Percentiles rank a stretch among this genome's conserved stretches.
These are phyloP conservation scores for Dipteronia dyeriana DNA, from an alignment of 345 rosid genomes.

Conservation along the genomic window DNA sequence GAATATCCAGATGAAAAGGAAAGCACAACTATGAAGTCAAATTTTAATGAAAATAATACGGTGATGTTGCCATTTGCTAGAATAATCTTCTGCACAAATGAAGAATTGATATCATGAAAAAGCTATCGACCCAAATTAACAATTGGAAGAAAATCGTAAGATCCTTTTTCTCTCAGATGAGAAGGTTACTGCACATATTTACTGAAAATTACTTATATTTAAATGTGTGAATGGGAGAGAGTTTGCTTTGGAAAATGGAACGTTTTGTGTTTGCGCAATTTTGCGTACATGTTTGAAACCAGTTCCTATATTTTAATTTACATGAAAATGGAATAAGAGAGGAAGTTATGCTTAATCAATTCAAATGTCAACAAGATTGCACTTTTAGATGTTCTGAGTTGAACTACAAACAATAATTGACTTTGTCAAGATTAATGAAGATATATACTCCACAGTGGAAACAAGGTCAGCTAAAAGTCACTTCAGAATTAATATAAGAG, in stretches of 20 bases:
- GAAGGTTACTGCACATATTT: not conserved
- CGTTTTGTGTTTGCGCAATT: not conserved
- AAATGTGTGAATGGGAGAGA: not conserved
- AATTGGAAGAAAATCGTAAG: not conserved
- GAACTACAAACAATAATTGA: not conserved
- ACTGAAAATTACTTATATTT: no score
- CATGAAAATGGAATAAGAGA: not conserved
- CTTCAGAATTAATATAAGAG: not conserved
- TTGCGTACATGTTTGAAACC: not conserved
- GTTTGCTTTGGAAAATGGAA: not conserved
- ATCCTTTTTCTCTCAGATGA: not conserved
- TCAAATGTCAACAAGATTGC: not conserved
- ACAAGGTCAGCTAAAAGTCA: not conserved
- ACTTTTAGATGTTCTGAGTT: not conserved
- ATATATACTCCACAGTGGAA: not conserved
- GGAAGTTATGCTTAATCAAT: not conserved
- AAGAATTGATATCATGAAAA: not conserved
- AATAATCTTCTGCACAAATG: not conserved
- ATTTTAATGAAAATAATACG: not conserved
- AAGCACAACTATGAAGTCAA: slow-evolving; percentile 1
- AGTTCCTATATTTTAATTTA: no score
- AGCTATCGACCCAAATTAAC: not conserved
- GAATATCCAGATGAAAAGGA: not conserved
- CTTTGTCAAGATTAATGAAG: not conserved
- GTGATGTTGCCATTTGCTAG: not conserved